Percentiles rank a stretch among this genome's conserved stretches.
Evolutionary conservation across 2,329 filamentous ascomycete genomes (phyloP).

Genomic region (Metarhizium brunneum): DNA sequence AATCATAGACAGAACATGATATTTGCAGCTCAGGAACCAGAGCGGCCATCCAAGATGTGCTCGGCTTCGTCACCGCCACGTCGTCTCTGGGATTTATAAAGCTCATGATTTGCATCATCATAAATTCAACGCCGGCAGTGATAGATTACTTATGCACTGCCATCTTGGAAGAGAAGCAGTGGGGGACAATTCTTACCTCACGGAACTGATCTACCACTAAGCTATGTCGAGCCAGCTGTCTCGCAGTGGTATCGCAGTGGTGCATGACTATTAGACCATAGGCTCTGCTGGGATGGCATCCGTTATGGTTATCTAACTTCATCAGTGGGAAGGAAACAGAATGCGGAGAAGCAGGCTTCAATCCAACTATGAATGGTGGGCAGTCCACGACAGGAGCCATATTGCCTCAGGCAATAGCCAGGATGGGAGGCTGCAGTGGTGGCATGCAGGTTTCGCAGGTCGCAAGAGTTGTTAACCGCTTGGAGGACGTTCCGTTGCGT

Average conservation of each 20-base stretch:
- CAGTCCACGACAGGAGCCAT: neutral
- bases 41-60: slow-evolving; percentile 19
- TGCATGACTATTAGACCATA: neutral
- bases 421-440: neutral
- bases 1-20: slow-evolving; percentile 21
- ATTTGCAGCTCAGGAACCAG: slow-evolving; percentile 33
- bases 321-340: neutral
- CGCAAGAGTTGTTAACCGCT: neutral
- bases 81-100: slow-evolving; percentile 22
- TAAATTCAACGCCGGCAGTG: slow-evolving; percentile 4
- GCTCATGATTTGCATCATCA: slow-evolving; percentile 34
- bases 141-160: neutral
- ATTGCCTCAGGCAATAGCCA: neutral
- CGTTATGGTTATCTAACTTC: neutral
- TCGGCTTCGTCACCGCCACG: slow-evolving; percentile 40
- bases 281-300: no score
- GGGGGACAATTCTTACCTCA: neutral
- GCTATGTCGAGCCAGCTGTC: neutral
- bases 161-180: neutral
- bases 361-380: neutral
- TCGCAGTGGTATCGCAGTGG: neutral
- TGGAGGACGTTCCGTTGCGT: no score
- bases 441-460: neutral
- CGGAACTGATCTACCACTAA: neutral
- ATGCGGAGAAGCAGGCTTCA: neutral